Evolutionary conservation across 768 basidiomycete species (phyloP).

Genomic region (Chiua virens): DNA sequence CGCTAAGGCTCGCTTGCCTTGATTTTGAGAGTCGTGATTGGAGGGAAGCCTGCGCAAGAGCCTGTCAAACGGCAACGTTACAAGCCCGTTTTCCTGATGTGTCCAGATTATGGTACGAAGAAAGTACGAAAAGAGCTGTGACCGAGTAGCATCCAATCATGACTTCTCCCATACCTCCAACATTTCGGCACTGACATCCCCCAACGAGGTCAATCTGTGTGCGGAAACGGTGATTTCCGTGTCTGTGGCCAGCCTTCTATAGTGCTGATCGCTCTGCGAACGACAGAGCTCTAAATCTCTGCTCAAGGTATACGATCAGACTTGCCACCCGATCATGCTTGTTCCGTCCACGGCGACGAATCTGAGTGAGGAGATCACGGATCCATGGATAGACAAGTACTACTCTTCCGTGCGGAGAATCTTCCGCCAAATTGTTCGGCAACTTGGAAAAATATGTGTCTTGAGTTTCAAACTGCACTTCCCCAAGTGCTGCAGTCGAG

Average conservation of each 20-base stretch:
- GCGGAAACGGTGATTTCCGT: neutral
- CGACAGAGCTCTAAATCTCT: constrained; percentile 5
- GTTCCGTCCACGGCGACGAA: neutral
- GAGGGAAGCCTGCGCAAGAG: too few relatives aligned
- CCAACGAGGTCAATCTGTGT: neutral
- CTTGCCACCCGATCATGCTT: neutral
- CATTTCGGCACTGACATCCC: neutral
- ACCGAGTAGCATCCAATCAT: too few relatives aligned
- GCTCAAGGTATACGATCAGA: constrained; percentile 7
- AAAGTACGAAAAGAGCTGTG: too few relatives aligned
- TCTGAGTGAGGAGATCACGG: neutral
- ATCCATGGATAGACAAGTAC: constrained; percentile 14
- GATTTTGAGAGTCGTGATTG: too few relatives aligned
- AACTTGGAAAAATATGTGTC: neutral
- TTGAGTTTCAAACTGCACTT: neutral
- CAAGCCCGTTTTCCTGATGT: too few relatives aligned
- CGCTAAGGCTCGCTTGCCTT: too few relatives aligned
- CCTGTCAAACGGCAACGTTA: too few relatives aligned
- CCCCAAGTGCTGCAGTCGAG: constrained; percentile 1
- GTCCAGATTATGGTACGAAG: too few relatives aligned
- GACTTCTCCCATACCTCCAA: constrained; percentile 8
- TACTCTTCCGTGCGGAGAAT: neutral
- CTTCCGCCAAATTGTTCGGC: too few relatives aligned
- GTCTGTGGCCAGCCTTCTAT: constrained; percentile 21
- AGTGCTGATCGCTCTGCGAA: constrained; percentile 1